Evolutionary conservation across 345 rosid species (phyloP).

Genomic region (Barbarea vulgaris): DNA sequence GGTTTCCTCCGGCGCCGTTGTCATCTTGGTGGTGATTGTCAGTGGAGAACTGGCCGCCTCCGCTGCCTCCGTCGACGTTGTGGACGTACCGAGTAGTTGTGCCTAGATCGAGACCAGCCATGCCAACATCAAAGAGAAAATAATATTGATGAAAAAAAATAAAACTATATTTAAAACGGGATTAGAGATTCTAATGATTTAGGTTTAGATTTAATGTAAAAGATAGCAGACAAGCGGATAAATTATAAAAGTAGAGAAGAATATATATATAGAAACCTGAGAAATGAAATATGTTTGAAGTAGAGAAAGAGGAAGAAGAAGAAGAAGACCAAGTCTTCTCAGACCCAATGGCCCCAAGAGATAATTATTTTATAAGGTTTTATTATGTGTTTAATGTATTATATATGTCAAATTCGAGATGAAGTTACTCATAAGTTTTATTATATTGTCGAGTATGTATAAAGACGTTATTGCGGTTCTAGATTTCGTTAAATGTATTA

Average conservation of each 20-base stretch:
- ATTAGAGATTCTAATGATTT: slow-evolving; percentile 36
- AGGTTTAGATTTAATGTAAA: slow-evolving; percentile 31
- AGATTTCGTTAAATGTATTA: slow-evolving; percentile 24
- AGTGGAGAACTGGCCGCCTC: slow-evolving; percentile 40
- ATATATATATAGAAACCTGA: slow-evolving; percentile 38
- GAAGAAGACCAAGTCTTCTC: slow-evolving; percentile 38
- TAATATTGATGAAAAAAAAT: slow-evolving; percentile 14
- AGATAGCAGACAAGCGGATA: slow-evolving; percentile 26
- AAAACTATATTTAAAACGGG: slow-evolving; percentile 16
- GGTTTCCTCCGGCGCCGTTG: slow-evolving; percentile 41
- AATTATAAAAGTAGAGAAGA: slow-evolving; percentile 39
- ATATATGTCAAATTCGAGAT: slow-evolving; percentile 10
- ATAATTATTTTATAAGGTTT: slow-evolving; percentile 20
- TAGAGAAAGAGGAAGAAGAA: slow-evolving; percentile 19
- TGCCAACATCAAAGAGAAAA: slow-evolving; percentile 37
- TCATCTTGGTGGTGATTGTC: slow-evolving; percentile 58
- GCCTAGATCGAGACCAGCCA: slow-evolving; percentile 54
- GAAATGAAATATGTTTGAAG: slow-evolving; percentile 32
- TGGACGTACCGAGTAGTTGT: slow-evolving; percentile 46
- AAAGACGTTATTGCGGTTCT: slow-evolving; percentile 29
- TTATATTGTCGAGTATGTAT: slow-evolving; percentile 15
- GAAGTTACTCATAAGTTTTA: slow-evolving; percentile 27
- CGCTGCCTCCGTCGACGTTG: background rate
- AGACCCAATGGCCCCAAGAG: slow-evolving; percentile 35
- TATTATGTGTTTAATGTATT: background rate